Base-by-base conservation (phyloP, 2,329 filamentous ascomycete genomes). In the Microsporum audouinii region DNA sequence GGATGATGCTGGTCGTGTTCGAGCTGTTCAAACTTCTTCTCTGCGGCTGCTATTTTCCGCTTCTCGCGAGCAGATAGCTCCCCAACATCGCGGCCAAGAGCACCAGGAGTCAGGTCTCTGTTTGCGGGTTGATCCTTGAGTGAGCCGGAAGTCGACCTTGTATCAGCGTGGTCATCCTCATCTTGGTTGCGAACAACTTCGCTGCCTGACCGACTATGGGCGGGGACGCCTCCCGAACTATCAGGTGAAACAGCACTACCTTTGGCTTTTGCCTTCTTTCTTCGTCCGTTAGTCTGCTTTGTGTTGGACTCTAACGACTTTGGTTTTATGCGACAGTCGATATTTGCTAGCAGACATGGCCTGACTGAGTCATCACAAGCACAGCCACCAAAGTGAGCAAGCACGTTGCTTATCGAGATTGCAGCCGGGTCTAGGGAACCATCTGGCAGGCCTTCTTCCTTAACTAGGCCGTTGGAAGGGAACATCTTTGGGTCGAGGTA, bases 41-140 rank as follows among this genome's bases (percentile, higher is more conserved):
- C 83, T 47, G 82, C 80, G 60, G 83, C 82, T 60, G 82, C 81
- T 55, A 86, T 77, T 71, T 86, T 86, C 62, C 83, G 80, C 67
- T 79, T 79, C 66, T 86, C 84, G 3, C 84, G 78, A 63, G 82
- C 83, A 1, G 84, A 85, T 63, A 85, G 75, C 64, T 83, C 83
- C 1, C 77, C 70, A 8, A 77, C 73, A 58, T 74, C 63, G 3
- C 71, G 66, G 33, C 76, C 70, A 47, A 78, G 66, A 8, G 77
- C 77, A 57, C 79, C 81, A 1, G 84, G 84, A 4, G 83, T 86
- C 55, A 84, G 78, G 67, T 86, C 84, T 45, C 83, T 81, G 70
- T 84, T 86, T 57, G 74, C 78, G 1, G 79, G 79, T 51, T 81
- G 82, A 63, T 78, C 77, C 57, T 79, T 81, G 27, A 76, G 77